Evolutionary conservation across 768 basidiomycete species (phyloP), one percentile per base, ranked within the genome.

Genomic region (Xerocomellus chrysenteron): DNA sequence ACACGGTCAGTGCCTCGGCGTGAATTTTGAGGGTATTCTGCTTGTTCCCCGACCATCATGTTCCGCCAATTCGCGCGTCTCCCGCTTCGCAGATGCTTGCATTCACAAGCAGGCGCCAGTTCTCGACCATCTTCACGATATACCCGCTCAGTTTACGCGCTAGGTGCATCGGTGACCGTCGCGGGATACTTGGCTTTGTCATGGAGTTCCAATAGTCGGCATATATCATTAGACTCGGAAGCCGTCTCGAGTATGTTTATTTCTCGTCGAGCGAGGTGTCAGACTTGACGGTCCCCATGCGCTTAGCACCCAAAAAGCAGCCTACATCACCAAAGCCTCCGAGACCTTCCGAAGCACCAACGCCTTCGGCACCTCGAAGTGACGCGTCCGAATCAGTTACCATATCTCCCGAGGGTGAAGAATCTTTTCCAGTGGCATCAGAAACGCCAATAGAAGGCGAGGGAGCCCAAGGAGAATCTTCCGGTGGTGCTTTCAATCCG

Each of bases 401-500:
- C 12, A 48, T 44, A 41, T 50, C 52, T 3, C 19, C 39, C 0
- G 58, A 62, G 36, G 48, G 32, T 16, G 52, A 53, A 12, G 60
- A 58, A 5, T 46, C 54, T n/a, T 62, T 62, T 10, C 12, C 51
- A 21, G 52, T 26, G 16, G 44, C 59, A 17, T 51, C 50, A 32
- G 58, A 56, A 24, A 39, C 44, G 7, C 43, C 57, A 30, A 35
- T 28, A 26, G 68, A 70, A 12, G 68, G 59, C 13, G 68, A 69
- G 10, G 66, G 39, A 5, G 68, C 60, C 13, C 68, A 68, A 24
- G 72, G 46, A 52, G 69, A 64, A 56, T 54, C 70, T 47, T 62
- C 71, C 1, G 70, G 70, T 28, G 82, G 82, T 39, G 96, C 97
- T 5, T 98, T 83, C 79, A 90, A 99, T 75, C 95, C 95, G 19